Evolutionary conservation across 805 yeast species (phyloP).

Genomic region (Starmera quercuum): DNA sequence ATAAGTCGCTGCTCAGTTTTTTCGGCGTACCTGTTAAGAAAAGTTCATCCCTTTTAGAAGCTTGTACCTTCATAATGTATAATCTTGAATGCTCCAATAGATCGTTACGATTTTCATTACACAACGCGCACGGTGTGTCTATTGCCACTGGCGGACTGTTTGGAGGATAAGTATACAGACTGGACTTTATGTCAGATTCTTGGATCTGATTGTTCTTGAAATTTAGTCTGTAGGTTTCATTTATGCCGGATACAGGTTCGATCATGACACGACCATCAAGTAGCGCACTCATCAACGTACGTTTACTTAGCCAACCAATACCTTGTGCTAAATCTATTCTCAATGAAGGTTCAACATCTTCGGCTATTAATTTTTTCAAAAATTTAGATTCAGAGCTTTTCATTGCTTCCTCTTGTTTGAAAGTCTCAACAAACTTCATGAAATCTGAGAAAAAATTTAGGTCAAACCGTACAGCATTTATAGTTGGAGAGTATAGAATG

Average conservation of each 20-base stretch:
- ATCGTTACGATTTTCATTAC: constrained; percentile 73
- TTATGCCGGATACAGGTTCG: constrained; percentile 81
- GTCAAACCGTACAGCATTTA: constrained; percentile 35
- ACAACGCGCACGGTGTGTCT: constrained; percentile 67
- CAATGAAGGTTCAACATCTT: constrained; percentile 74
- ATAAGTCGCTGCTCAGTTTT: background rate
- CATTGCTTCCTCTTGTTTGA: constrained; percentile 25
- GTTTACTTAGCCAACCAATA: constrained; percentile 51
- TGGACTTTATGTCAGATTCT: constrained; percentile 21
- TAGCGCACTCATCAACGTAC: constrained; percentile 56
- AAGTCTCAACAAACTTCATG: constrained; percentile 27
- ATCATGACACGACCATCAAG: constrained; percentile 76
- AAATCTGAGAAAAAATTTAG: constrained; percentile 29
- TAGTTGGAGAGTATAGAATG: constrained; percentile 31
- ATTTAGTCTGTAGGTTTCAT: constrained; percentile 55
- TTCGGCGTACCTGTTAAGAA: constrained; percentile 12
- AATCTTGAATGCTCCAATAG: constrained; percentile 71
- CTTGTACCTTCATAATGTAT: constrained; percentile 52
- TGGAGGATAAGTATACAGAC: constrained; percentile 34
- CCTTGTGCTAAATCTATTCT: constrained; percentile 59
- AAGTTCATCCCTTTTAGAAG: constrained; percentile 23
- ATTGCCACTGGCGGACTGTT: constrained; percentile 67
- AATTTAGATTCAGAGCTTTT: constrained; percentile 39
- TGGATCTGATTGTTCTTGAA: constrained; percentile 14
- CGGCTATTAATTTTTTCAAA: constrained; percentile 56